These are phyloP conservation scores for Meripilus lineatus DNA, from an alignment of 1,284 basidiomycete species.

Conservation along the genomic window DNA sequence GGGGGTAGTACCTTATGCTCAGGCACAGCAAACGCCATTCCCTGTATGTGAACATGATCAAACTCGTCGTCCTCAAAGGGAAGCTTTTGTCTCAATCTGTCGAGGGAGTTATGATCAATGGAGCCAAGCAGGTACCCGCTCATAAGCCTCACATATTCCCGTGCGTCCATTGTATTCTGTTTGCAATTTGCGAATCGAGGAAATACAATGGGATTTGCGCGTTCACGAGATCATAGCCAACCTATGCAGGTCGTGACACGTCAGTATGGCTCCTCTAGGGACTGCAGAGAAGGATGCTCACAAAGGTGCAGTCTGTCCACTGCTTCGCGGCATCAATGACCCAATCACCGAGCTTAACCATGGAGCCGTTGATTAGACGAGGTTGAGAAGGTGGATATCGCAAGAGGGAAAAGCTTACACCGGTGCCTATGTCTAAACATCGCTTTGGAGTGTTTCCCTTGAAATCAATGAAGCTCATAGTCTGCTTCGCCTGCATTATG, in stretches of 20 bases:
- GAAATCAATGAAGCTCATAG: conserved; percentile 54
- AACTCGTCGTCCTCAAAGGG: conserved; percentile 78
- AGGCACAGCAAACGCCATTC: conserved; percentile 61
- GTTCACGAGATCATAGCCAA: conserved; percentile 72
- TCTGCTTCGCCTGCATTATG: conserved; percentile 41
- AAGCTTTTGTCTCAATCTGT: conserved; percentile 58
- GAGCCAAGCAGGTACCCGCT: conserved; percentile 5
- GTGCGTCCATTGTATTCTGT: conserved; percentile 63
- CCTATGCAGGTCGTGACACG: conserved; percentile 30
- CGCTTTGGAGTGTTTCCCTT: conserved; percentile 38
- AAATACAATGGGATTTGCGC: conserved; percentile 55
- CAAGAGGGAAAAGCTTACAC: conserved; percentile 38
- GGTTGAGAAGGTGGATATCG: neutral
- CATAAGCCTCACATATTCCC: conserved; percentile 68
- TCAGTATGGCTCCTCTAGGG: neutral
- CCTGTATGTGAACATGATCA: conserved; percentile 67
- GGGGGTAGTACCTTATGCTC: conserved; percentile 64
- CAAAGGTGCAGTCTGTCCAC: conserved; percentile 64
- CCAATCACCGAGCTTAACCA: conserved; percentile 60
- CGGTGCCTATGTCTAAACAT: conserved; percentile 66
- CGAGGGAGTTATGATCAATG: conserved; percentile 2
- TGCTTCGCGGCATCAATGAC: conserved; percentile 65
- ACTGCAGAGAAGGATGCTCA: conserved; percentile 31
- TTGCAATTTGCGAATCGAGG: conserved; percentile 43
- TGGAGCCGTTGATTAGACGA: conserved; percentile 5